Percentiles rank a stretch among this genome's conserved stretches.
These are phyloP conservation scores for Puccinia triticina DNA, from an alignment of 1,284 basidiomycete species.

Conservation along the genomic window DNA sequence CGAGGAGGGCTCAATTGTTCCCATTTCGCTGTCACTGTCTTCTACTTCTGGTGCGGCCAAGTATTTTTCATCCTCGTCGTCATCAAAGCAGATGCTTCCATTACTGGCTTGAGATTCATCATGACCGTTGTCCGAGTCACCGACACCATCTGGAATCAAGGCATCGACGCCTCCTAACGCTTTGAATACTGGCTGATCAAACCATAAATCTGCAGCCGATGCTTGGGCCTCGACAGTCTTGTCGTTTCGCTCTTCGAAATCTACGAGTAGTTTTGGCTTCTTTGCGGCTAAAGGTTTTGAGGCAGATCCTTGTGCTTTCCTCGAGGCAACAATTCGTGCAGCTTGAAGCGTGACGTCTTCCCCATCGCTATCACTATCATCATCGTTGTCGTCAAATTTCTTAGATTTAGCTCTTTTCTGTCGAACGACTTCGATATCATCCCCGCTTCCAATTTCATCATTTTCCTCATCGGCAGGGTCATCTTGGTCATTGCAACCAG, in stretches of 20 bases:
- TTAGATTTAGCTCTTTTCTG: constrained; percentile 44
- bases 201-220: constrained; percentile 76
- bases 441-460: constrained; percentile 58
- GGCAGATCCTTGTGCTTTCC: constrained; percentile 61
- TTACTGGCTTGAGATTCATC: constrained; percentile 58
- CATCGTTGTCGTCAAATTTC: constrained; percentile 55
- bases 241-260: constrained; percentile 56
- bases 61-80: constrained; percentile 56
- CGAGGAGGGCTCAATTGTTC: constrained; percentile 42
- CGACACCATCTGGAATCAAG: constrained; percentile 64
- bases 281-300: constrained; percentile 59
- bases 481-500: constrained; percentile 66
- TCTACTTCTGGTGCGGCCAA: constrained; percentile 60
- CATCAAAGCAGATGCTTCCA: constrained; percentile 56
- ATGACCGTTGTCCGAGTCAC: constrained; percentile 60
- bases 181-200: constrained; percentile 89
- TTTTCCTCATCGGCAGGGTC: constrained; percentile 56
- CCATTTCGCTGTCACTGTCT: constrained; percentile 56
- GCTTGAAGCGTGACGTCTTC: constrained; percentile 63
- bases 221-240: constrained; percentile 55
- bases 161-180: constrained; percentile 68
- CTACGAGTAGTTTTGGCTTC: constrained; percentile 39
- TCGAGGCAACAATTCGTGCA: constrained; percentile 62
- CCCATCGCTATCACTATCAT: constrained; percentile 55
- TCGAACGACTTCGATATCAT: constrained; percentile 59